Evolutionary conservation across 2,329 filamentous ascomycete species (phyloP).

Genomic region (Hymenotorrendiella dingleyae): DNA sequence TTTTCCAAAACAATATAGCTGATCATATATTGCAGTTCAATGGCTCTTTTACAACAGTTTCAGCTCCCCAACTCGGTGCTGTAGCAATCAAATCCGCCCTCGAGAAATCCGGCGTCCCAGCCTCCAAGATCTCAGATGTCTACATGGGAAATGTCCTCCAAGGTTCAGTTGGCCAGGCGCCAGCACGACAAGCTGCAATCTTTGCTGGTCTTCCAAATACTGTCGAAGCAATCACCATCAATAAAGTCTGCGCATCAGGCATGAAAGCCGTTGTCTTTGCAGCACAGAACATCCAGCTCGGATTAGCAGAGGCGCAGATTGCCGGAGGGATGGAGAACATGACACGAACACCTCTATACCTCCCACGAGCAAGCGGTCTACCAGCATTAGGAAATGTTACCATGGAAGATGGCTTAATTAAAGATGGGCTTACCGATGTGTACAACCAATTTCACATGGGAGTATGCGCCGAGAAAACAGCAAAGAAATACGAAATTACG

Average conservation of each 20-base stretch:
- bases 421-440: slow-evolving; percentile 92
- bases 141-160: slow-evolving; percentile 97
- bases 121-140: slow-evolving; percentile 78
- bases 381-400: slow-evolving; percentile 83
- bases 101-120: slow-evolving; percentile 76
- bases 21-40: slow-evolving; percentile 65
- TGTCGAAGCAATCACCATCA: slow-evolving; percentile 86
- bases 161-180: slow-evolving; percentile 78
- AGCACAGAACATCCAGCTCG: slow-evolving; percentile 90
- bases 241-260: slow-evolving; percentile 96
- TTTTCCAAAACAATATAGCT: neutral
- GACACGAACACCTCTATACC: slow-evolving; percentile 87
- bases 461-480: slow-evolving; percentile 90
- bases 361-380: slow-evolving; percentile 73
- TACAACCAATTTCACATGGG: slow-evolving; percentile 99
- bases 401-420: slow-evolving; percentile 86
- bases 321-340: slow-evolving; percentile 99
- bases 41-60: slow-evolving; percentile 75
- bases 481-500: slow-evolving; percentile 76
- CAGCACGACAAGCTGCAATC: slow-evolving; percentile 83
- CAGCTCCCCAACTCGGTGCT: slow-evolving; percentile 83
- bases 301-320: slow-evolving; percentile 79
- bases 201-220: slow-evolving; percentile 78
- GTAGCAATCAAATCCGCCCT: slow-evolving; percentile 88
- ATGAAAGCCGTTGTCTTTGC: slow-evolving; percentile 88